phyloP scores from a whole-genome alignment of 768 basidiomycete species.

The Astraeus odoratus region DNA sequence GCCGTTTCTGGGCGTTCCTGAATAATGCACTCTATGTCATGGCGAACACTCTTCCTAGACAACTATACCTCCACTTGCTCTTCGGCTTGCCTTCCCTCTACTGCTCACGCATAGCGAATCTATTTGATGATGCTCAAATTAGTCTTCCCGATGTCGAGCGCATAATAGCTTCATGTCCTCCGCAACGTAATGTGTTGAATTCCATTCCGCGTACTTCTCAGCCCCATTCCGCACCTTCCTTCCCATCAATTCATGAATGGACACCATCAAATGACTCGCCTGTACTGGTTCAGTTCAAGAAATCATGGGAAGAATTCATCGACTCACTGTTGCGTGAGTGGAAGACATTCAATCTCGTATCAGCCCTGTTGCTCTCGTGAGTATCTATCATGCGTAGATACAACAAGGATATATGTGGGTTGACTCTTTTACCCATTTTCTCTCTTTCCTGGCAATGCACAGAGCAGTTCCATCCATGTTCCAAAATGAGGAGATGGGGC shows the following conservation, averaged over 20 bases:
- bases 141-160: slow-evolving; percentile 64
- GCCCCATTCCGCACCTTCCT: slow-evolving; percentile 12
- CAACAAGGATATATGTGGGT: too few relatives aligned
- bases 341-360: slow-evolving; percentile 75
- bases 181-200: slow-evolving; percentile 1
- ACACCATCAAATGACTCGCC: slow-evolving; percentile 47
- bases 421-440: background rate
- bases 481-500: slow-evolving; percentile 43
- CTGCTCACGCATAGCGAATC: slow-evolving; percentile 68
- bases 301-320: slow-evolving; percentile 65
- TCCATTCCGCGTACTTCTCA: slow-evolving; percentile 26
- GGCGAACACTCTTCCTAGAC: slow-evolving; percentile 34
- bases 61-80: slow-evolving; percentile 40
- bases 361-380: slow-evolving; percentile 50
- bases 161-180: slow-evolving; percentile 32
- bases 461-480: slow-evolving; percentile 69
- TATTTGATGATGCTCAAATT: slow-evolving; percentile 74
- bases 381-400: slow-evolving; percentile 15
- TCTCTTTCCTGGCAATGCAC: too few relatives aligned
- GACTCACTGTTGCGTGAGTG: slow-evolving; percentile 63
- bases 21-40: slow-evolving; percentile 19
- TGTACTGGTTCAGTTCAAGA: slow-evolving; percentile 55
- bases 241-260: slow-evolving; percentile 52
- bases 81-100: slow-evolving; percentile 73
- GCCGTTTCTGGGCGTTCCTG: slow-evolving; percentile 13